Evolutionary conservation across 345 rosid species (phyloP).

Genomic region (Geranium rotundifolium): DNA sequence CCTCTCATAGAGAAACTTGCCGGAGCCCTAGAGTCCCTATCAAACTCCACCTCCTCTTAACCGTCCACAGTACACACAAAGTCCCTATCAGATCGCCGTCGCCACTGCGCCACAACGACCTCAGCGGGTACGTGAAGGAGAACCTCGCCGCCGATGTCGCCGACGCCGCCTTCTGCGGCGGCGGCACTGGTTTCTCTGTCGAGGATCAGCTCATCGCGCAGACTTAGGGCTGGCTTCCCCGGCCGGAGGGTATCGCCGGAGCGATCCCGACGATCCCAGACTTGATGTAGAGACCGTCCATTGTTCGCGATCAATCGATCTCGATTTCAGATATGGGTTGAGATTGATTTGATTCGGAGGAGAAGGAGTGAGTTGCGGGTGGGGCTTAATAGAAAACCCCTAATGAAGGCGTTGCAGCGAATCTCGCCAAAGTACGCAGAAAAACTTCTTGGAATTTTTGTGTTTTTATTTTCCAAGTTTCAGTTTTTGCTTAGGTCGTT

Average conservation of each 20-base stretch:
- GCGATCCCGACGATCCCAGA: constrained; percentile 38
- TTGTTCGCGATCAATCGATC: not conserved
- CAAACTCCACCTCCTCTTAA: constrained; percentile 29
- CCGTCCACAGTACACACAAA: too few relatives aligned
- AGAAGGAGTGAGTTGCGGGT: too few relatives aligned
- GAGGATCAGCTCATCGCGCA: constrained; percentile 32
- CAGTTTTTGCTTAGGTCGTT: constrained; percentile 5
- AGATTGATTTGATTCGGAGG: too few relatives aligned
- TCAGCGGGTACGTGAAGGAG: constrained; percentile 44
- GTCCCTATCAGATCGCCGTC: too few relatives aligned
- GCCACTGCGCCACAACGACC: constrained; percentile 41
- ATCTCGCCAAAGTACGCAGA: constrained; percentile 25
- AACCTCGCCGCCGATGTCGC: constrained; percentile 26
- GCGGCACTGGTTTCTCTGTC: constrained; percentile 30
- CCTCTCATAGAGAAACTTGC: constrained; percentile 44
- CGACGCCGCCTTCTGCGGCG: too few relatives aligned
- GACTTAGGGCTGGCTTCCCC: constrained; percentile 30
- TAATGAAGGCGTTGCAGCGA: not conserved
- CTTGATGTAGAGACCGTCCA: constrained; percentile 50
- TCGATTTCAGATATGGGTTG: not conserved
- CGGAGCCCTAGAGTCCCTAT: constrained; percentile 39
- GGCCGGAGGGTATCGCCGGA: constrained; percentile 42
- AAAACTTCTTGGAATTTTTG: constrained; percentile 17
- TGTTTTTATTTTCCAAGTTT: constrained; percentile 1
- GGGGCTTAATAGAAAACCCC: too few relatives aligned